Conservation (phyloP, 2,329 filamentous ascomycete genomes). For the Lasiodiplodia sp. region DNA sequence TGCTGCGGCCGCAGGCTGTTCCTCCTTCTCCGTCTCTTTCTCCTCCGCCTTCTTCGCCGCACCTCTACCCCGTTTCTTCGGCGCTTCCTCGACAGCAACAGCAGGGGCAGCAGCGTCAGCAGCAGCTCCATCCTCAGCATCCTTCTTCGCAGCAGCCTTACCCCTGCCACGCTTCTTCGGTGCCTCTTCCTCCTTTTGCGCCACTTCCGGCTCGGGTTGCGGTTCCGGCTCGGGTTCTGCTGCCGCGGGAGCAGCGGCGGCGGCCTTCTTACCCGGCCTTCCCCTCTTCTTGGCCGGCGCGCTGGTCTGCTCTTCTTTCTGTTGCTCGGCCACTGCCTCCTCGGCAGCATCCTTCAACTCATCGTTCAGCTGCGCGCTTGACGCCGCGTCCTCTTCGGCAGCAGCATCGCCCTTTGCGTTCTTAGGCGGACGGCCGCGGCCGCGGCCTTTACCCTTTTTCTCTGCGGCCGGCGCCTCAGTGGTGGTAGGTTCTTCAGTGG, state of each 20-base stretch:
- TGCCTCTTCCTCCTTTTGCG: slow-evolving; percentile 4
- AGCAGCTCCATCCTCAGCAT: background rate
- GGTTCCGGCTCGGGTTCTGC: slow-evolving; percentile 9
- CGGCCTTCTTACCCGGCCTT: slow-evolving; percentile 20
- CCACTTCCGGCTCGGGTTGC: background rate
- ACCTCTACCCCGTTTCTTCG: slow-evolving; percentile 8
- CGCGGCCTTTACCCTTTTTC: background rate
- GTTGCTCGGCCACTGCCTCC: background rate
- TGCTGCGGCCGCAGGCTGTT: background rate
- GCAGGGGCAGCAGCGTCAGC: background rate
- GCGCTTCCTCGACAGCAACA: background rate
- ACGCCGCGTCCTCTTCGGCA: background rate
- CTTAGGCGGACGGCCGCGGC: slow-evolving; percentile 23
- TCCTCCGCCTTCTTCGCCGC: background rate
- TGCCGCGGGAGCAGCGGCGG: background rate
- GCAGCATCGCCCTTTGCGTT: background rate
- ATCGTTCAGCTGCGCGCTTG: slow-evolving; percentile 11
- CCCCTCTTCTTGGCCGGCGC: slow-evolving; percentile 20
- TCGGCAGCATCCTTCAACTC: slow-evolving; percentile 10
- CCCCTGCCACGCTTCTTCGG: slow-evolving; percentile 19
- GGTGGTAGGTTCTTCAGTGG: slow-evolving; percentile 2
- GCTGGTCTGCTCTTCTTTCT: background rate
- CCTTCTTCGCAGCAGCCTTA: slow-evolving; percentile 11
- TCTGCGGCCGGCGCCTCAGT: background rate
- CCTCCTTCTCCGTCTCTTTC: background rate